A percentile compares a stretch with the other conserved stretches of the same genome.
Evolutionary conservation across 208 protist genomes (phyloP).

Genomic region (Wallacemonas collosoma): DNA sequence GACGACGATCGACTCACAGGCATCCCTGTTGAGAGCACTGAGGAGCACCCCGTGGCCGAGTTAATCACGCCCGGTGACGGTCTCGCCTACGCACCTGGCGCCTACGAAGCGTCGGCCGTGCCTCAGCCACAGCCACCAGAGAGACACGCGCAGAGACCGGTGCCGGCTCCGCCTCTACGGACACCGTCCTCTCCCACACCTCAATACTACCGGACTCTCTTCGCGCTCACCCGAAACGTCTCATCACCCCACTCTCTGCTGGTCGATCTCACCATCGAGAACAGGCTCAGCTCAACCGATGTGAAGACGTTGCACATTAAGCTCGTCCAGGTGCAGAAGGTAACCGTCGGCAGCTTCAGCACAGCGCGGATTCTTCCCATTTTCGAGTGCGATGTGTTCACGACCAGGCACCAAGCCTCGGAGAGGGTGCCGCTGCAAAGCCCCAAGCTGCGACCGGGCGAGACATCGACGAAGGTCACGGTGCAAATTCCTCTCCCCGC

Average conservation of each 20-base stretch:
- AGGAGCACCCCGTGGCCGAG: background rate
- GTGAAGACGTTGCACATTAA: background rate
- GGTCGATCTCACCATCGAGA: background rate
- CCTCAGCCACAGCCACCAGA: too few relatives aligned
- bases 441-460: background rate
- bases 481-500: constrained; percentile 5
- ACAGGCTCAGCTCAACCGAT: background rate
- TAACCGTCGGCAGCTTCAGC: background rate
- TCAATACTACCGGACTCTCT: constrained; percentile 6
- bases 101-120: background rate
- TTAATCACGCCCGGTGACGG: background rate
- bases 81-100: background rate
- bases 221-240: background rate
- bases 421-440: background rate
- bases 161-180: background rate
- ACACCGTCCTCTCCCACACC: background rate
- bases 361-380: background rate
- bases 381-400: background rate
- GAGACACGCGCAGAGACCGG: background rate
- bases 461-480: background rate
- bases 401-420: background rate
- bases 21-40: background rate
- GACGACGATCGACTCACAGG: background rate
- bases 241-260: background rate
- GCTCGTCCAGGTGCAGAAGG: constrained; percentile 5